Percentiles rank a stretch among this genome's conserved stretches.
Conservation (phyloP, 129 eudicot species). For the Silybum marianum region DNA sequence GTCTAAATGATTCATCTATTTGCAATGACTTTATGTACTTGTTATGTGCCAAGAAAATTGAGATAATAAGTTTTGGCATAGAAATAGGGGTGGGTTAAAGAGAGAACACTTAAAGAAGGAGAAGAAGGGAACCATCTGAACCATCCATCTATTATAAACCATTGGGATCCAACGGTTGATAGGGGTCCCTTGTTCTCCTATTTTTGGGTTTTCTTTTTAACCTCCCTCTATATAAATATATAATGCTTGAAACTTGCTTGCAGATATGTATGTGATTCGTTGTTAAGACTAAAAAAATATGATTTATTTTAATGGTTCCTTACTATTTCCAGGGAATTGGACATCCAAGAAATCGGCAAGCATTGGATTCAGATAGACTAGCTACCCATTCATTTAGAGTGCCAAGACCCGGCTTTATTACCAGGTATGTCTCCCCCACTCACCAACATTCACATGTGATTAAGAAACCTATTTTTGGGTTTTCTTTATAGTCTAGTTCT, state of each 20-base stretch:
- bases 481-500: background rate
- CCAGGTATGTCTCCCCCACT: constrained; percentile 56
- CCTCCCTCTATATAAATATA: background rate
- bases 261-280: background rate
- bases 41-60: background rate
- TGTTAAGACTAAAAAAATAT: constrained; percentile 2
- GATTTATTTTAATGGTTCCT: background rate
- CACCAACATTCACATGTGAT: constrained; percentile 1
- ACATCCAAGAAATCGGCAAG: constrained; percentile 60
- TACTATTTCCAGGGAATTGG: constrained; percentile 57
- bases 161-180: background rate
- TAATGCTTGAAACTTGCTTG: background rate
- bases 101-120: background rate
- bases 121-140: background rate
- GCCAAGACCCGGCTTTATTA: constrained; percentile 62
- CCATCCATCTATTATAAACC: background rate
- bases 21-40: background rate
- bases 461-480: background rate
- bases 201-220: too few species aligned
- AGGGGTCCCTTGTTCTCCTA: background rate
- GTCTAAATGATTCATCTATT: constrained; percentile 2
- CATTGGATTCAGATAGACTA: constrained; percentile 68
- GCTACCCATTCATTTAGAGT: constrained; percentile 86
- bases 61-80: background rate
- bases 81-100: background rate